Conservation (phyloP, 129 eudicot species). For the Artemisia annua region DNA sequence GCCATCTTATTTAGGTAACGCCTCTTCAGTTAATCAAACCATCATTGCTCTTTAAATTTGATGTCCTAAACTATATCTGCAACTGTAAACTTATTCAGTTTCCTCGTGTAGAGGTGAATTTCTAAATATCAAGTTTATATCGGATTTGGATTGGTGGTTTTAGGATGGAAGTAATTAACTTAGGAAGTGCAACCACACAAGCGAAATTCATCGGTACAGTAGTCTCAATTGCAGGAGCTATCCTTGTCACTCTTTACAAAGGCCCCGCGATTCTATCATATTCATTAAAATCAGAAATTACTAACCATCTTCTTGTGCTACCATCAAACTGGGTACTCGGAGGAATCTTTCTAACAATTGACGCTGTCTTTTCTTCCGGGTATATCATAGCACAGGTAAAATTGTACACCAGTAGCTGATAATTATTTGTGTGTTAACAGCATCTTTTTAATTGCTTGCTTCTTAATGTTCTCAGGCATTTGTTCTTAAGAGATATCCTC, state of each 20-base stretch:
- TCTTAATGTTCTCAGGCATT: conserved; percentile 41
- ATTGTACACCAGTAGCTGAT: background rate
- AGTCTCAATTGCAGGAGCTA: conserved; percentile 75
- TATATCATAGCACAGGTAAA: conserved; percentile 58
- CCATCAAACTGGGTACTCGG: conserved; percentile 58
- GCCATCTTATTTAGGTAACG: conserved; percentile 70
- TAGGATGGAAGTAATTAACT: conserved; percentile 70
- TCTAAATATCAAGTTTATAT: background rate
- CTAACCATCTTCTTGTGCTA: conserved; percentile 28
- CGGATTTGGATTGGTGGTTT: conserved; percentile 16
- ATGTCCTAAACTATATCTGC: background rate
- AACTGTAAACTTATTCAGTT: background rate
- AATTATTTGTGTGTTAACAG: background rate
- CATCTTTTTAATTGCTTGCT: background rate
- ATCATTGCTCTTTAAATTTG: conserved; percentile 4
- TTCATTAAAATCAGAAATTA: conserved; percentile 21
- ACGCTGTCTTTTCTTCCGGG: conserved; percentile 44
- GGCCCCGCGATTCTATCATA: conserved; percentile 54
- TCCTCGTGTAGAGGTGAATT: background rate
- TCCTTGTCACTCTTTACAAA: conserved; percentile 62
- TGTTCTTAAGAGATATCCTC: conserved; percentile 53
- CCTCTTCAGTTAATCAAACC: background rate
- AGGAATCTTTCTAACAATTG: conserved; percentile 50
- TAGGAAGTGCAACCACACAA: conserved; percentile 43
- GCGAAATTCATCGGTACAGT: conserved; percentile 69